Evolutionary conservation across 106 monocot species (phyloP).

Genomic region (Platanthera zijinensis): DNA sequence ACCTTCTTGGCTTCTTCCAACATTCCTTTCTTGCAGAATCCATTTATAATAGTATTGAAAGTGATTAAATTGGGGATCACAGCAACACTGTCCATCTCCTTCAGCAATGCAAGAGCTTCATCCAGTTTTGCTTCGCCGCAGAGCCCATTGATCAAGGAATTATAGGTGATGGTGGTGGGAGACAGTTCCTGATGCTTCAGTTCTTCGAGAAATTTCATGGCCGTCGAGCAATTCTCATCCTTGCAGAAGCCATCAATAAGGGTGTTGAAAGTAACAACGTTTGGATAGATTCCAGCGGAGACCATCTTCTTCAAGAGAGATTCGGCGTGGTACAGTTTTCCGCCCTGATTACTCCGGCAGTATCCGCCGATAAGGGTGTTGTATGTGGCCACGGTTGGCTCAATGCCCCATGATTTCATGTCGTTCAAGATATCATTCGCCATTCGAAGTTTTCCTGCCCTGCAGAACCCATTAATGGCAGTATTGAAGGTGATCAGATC

Average conservation of each 20-base stretch:
- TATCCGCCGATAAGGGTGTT: conserved; percentile 65
- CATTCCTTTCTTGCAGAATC: conserved; percentile 86
- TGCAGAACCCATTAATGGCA: conserved; percentile 49
- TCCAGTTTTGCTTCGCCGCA: conserved; percentile 47
- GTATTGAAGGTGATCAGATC: conserved; percentile 73
- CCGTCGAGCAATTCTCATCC: conserved; percentile 45
- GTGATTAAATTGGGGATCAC: conserved; percentile 51
- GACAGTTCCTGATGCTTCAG: conserved; percentile 50
- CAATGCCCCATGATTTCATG: conserved; percentile 60
- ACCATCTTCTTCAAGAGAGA: conserved; percentile 64
- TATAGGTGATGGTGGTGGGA: conserved; percentile 54
- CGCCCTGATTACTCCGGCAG: conserved; percentile 43
- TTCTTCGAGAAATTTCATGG: conserved; percentile 59
- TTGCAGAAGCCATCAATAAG: conserved; percentile 80
- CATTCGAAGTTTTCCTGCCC: conserved; percentile 43
- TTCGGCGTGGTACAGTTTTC: conserved; percentile 66
- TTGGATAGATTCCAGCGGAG: conserved; percentile 28
- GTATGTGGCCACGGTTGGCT: conserved; percentile 58
- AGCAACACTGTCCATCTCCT: conserved; percentile 41
- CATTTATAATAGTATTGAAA: conserved; percentile 63
- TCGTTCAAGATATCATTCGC: conserved; percentile 56
- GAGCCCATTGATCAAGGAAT: conserved; percentile 55
- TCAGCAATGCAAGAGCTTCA: conserved; percentile 36
- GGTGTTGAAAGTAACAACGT: conserved; percentile 65
- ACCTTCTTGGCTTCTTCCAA: conserved; percentile 42